Conservation (phyloP, 2,329 filamentous ascomycete genomes). For the Juglanconis sp. region DNA sequence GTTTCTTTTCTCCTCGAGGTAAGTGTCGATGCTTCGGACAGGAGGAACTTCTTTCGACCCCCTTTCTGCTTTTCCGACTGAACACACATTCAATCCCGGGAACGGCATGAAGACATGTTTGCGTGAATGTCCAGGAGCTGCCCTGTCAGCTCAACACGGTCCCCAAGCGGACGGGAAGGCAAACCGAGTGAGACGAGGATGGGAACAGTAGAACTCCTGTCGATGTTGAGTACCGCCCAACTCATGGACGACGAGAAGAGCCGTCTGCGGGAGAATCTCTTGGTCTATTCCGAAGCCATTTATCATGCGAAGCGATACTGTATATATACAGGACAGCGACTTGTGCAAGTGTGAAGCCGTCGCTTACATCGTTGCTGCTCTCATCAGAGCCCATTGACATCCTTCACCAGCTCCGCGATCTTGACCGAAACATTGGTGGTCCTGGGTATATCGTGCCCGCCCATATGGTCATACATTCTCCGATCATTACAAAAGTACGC, state of each 20-base stretch:
- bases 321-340: background rate
- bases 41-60: background rate
- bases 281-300: no score
- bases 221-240: background rate
- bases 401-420: conserved; percentile 28
- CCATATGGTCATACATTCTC: conserved; percentile 33
- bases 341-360: background rate
- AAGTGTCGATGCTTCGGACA: background rate
- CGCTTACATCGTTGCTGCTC: background rate
- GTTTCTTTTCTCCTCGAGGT: no score
- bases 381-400: conserved; percentile 1
- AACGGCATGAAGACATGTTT: no score
- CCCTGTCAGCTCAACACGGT: no score
- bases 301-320: background rate
- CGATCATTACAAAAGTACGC: conserved; percentile 31
- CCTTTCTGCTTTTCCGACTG: no score
- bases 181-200: background rate
- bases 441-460: conserved; percentile 37
- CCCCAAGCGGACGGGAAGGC: background rate
- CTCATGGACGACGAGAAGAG: background rate
- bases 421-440: conserved; percentile 29
- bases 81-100: no score
- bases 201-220: background rate
- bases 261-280: background rate
- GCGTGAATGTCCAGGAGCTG: no score